Conservation (phyloP, 2,329 filamentous ascomycete genomes). For the Hawksworthiomyces lignivorus region DNA sequence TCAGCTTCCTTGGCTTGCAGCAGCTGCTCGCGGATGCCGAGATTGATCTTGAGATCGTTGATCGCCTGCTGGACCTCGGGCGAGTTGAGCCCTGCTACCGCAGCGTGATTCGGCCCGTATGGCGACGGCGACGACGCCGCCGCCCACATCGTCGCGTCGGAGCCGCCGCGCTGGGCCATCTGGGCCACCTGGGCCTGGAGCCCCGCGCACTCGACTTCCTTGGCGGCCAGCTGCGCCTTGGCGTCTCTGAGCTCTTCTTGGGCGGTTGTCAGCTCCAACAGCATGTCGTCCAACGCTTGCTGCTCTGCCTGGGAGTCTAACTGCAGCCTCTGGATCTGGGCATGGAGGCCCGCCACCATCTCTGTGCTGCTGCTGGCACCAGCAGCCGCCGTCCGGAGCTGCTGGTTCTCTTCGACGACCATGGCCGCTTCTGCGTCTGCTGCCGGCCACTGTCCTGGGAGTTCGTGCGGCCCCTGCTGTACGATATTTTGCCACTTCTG, state of each 20-base stretch:
- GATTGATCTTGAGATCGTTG: too few relatives aligned
- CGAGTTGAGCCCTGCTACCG: too few relatives aligned
- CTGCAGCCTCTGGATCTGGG: constrained; percentile 1
- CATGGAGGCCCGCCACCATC: background rate
- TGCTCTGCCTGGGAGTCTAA: constrained; percentile 2
- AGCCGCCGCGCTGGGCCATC: too few relatives aligned
- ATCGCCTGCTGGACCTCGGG: too few relatives aligned
- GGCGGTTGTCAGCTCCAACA: background rate
- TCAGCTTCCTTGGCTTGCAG: background rate
- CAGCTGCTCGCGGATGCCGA: background rate
- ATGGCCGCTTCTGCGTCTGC: background rate
- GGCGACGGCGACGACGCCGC: too few relatives aligned
- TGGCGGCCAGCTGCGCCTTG: background rate
- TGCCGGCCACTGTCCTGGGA: too few relatives aligned
- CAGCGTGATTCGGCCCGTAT: too few relatives aligned
- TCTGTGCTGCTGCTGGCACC: background rate
- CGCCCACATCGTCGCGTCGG: too few relatives aligned
- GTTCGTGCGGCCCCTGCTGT: background rate
- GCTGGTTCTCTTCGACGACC: background rate
- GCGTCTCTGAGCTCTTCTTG: background rate
- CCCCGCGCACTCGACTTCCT: constrained; percentile 1
- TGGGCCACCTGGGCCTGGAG: background rate
- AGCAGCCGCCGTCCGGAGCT: background rate
- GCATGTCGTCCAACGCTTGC: constrained; percentile 1
- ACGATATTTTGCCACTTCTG: background rate